phyloP scores from a whole-genome alignment of 306 rosid genomes.

The Senna siamea region DNA sequence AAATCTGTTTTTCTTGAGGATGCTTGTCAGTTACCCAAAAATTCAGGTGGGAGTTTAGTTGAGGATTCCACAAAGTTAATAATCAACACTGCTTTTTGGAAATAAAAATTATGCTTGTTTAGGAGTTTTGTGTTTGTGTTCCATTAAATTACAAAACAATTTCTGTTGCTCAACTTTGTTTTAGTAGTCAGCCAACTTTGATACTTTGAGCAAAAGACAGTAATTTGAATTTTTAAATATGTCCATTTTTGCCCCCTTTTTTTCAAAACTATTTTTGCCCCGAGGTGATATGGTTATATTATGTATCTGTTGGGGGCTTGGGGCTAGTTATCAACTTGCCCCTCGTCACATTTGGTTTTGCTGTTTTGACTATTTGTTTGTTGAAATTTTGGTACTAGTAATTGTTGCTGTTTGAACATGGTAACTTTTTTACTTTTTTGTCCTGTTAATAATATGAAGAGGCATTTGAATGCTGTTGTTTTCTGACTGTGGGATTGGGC shows the following conservation, averaged over 20 bases:
- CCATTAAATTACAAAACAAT: slow-evolving; percentile 7
- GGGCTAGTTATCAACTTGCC: background rate
- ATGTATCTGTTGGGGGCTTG: background rate
- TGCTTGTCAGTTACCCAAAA: slow-evolving; percentile 38
- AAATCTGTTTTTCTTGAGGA: slow-evolving; percentile 65
- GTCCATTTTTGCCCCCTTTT: background rate
- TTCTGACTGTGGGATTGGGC: slow-evolving; percentile 24
- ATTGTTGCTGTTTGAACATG: slow-evolving; percentile 22
- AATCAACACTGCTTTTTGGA: slow-evolving; percentile 23
- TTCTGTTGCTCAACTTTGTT: background rate
- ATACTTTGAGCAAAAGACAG: background rate
- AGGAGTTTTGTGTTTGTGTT: slow-evolving; percentile 1
- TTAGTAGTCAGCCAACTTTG: background rate
- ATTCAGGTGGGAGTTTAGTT: slow-evolving; percentile 63
- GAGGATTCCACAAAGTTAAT: background rate
- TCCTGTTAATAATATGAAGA: slow-evolving; percentile 2
- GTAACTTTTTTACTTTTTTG: background rate
- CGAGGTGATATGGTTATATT: background rate
- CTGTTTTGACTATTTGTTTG: background rate
- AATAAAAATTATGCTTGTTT: background rate
- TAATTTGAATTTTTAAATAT: background rate
- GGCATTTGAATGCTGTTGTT: background rate
- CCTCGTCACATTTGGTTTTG: background rate
- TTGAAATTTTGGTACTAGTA: background rate
- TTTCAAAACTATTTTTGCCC: background rate